Conservation (phyloP, 2,329 filamentous ascomycete species). For the Onygena corvina region DNA sequence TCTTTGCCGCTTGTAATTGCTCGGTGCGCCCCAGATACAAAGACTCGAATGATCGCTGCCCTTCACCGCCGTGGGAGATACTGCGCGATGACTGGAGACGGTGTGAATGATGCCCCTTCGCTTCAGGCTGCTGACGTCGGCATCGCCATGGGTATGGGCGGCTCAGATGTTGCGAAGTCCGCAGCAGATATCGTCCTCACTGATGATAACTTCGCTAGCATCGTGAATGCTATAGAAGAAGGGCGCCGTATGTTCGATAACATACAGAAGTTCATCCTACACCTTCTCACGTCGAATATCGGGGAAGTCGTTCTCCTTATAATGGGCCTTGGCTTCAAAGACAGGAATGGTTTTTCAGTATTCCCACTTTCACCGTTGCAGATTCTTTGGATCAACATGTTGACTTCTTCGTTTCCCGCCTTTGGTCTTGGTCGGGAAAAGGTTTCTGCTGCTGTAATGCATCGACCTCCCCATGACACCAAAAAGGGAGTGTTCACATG, state of each 20-base stretch:
- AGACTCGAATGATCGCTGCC: slow-evolving; percentile 83
- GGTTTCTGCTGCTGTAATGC: slow-evolving; percentile 43
- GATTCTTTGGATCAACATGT: slow-evolving; percentile 54
- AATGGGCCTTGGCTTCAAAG: slow-evolving; percentile 48
- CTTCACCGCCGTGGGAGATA: slow-evolving; percentile 64
- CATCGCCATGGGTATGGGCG: slow-evolving; percentile 77
- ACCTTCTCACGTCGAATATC: slow-evolving; percentile 45
- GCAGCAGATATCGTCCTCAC: slow-evolving; percentile 51
- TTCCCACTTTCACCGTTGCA: slow-evolving; percentile 49
- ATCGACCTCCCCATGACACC: slow-evolving; percentile 43
- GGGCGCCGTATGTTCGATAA: slow-evolving; percentile 79
- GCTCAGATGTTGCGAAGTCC: slow-evolving; percentile 75
- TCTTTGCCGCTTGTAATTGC: slow-evolving; percentile 71
- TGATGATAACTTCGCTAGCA: slow-evolving; percentile 80
- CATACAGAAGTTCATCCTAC: slow-evolving; percentile 61
- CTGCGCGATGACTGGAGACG: slow-evolving; percentile 80
- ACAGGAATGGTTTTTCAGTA: slow-evolving; percentile 40
- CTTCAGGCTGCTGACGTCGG: slow-evolving; percentile 71
- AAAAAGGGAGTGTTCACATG: slow-evolving; percentile 41
- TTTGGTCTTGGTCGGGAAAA: slow-evolving; percentile 49
- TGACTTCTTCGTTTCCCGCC: slow-evolving; percentile 47
- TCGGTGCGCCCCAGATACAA: slow-evolving; percentile 72
- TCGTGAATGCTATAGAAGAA: slow-evolving; percentile 70
- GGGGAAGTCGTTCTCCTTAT: slow-evolving; percentile 47
- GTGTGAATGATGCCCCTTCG: slow-evolving; percentile 76